Conservation (phyloP, 768 basidiomycete species). For the Phaffia australis region DNA sequence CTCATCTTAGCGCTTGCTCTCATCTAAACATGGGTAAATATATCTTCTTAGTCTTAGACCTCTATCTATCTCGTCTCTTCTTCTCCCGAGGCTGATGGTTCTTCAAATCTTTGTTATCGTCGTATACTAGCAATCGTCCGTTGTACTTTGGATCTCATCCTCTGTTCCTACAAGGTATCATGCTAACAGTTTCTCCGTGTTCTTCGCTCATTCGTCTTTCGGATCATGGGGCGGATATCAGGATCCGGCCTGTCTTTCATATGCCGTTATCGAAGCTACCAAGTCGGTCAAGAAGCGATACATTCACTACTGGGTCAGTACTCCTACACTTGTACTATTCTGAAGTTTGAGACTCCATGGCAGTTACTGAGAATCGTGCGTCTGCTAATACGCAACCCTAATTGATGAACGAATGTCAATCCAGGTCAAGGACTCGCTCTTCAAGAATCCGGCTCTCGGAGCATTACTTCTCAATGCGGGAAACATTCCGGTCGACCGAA, state of each 20-base stretch:
- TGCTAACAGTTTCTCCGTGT: too few species aligned
- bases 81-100: neutral
- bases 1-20: constrained; percentile 53
- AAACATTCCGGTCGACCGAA: constrained; percentile 73
- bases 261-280: constrained; percentile 19
- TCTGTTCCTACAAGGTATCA: neutral
- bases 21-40: constrained; percentile 89
- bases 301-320: constrained; percentile 49
- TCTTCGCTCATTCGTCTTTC: neutral
- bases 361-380: neutral
- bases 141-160: neutral
- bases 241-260: constrained; percentile 26
- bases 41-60: constrained; percentile 71
- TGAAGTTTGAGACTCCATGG: too few species aligned
- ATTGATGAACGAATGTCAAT: too few species aligned
- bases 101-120: too few species aligned
- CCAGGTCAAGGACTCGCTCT: constrained; percentile 85
- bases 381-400: too few species aligned
- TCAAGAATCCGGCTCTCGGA: constrained; percentile 61
- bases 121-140: neutral
- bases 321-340: neutral
- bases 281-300: constrained; percentile 42
- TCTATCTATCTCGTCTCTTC: constrained; percentile 36
- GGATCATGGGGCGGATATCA: neutral
- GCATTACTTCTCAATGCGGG: constrained; percentile 56